A percentile compares a stretch with the other conserved stretches of the same genome.
Evolutionary conservation across 208 protist genomes (phyloP).

Genomic region (Crithidia brevicula): DNA sequence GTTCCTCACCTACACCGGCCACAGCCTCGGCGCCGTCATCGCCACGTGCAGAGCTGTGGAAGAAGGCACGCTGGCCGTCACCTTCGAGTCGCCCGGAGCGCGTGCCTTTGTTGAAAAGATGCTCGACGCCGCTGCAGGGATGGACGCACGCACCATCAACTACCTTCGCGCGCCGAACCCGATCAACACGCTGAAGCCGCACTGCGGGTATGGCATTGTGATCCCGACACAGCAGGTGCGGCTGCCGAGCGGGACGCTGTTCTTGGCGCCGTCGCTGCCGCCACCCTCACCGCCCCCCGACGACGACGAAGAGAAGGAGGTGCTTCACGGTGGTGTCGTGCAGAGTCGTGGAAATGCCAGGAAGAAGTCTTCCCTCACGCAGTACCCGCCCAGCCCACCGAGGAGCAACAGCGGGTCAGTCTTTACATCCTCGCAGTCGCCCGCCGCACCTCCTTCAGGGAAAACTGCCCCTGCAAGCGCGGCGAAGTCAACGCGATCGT

Average conservation of each 20-base stretch:
- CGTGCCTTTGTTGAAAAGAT: conserved; percentile 73
- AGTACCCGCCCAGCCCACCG: neutral
- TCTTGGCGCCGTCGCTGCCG: conserved; percentile 28
- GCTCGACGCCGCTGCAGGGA: conserved; percentile 9
- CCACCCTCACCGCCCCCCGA: conserved; percentile 6
- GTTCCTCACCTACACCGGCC: conserved; percentile 87
- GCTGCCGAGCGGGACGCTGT: conserved; percentile 30
- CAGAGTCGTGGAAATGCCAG: neutral
- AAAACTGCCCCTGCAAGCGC: neutral
- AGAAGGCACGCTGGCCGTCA: conserved; percentile 79
- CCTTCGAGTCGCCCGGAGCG: conserved; percentile 89
- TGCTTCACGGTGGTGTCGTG: conserved; percentile 7
- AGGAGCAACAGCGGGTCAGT: neutral
- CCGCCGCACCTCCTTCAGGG: no score
- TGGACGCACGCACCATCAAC: conserved; percentile 66
- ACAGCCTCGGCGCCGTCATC: conserved; percentile 91
- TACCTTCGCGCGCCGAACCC: conserved; percentile 88
- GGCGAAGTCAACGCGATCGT: neutral
- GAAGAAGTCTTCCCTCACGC: no score
- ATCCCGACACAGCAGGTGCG: conserved; percentile 47
- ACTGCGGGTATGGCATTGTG: conserved; percentile 84
- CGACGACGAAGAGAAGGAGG: conserved; percentile 12
- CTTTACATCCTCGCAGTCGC: no score
- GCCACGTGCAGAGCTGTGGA: conserved; percentile 78
- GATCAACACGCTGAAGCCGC: conserved; percentile 90